These are phyloP conservation scores for Candida sp. DNA, from an alignment of 1,139 yeast genomes.

Conservation along the genomic window DNA sequence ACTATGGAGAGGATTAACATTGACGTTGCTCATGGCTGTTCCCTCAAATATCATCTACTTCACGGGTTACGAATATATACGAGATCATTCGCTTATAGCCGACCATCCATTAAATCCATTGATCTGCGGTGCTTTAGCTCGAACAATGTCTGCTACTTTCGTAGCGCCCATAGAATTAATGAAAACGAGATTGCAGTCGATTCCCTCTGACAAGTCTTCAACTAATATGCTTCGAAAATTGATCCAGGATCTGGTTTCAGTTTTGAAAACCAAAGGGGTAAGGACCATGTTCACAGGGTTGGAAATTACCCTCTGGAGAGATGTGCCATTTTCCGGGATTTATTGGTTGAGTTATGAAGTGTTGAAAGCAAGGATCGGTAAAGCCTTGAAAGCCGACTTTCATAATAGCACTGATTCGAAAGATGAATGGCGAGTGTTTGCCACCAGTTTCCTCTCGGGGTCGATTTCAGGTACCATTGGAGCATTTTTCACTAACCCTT, in stretches of 20 bases:
- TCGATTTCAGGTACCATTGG: slow-evolving; percentile 83
- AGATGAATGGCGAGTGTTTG: slow-evolving; percentile 55
- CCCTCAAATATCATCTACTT: slow-evolving; percentile 94
- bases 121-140: slow-evolving; percentile 81
- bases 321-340: slow-evolving; percentile 93
- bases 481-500: slow-evolving; percentile 86
- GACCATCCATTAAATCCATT: slow-evolving; percentile 63
- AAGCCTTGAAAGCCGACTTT: slow-evolving; percentile 22
- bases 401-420: slow-evolving; percentile 9
- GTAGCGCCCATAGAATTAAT: slow-evolving; percentile 87
- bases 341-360: slow-evolving; percentile 88
- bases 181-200: slow-evolving; percentile 86
- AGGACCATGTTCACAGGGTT: slow-evolving; percentile 78
- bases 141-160: slow-evolving; percentile 78
- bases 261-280: slow-evolving; percentile 57
- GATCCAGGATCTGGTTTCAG: slow-evolving; percentile 51
- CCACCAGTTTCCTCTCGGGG: slow-evolving; percentile 80
- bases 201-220: slow-evolving; percentile 45
- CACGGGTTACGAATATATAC: slow-evolving; percentile 84
- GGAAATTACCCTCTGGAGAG: slow-evolving; percentile 89
- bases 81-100: slow-evolving; percentile 68
- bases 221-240: slow-evolving; percentile 45
- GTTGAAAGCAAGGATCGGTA: slow-evolving; percentile 25
- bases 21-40: slow-evolving; percentile 83
- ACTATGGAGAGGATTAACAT: slow-evolving; percentile 85